Evolutionary conservation across 805 yeast species (phyloP).

Genomic region (Schwanniomyces yamadae): DNA sequence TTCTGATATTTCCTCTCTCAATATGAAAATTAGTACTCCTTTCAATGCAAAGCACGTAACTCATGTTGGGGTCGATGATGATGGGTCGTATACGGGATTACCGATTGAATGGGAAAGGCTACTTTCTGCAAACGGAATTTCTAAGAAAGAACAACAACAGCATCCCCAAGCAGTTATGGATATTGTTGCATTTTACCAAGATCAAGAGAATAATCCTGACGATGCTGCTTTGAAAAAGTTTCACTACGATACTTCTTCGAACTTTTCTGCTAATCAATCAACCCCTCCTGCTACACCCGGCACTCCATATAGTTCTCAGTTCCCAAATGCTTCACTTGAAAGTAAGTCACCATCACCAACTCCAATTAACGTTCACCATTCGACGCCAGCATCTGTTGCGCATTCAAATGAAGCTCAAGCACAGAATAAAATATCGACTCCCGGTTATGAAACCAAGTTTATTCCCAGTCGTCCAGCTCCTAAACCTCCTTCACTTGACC

Average conservation of each 20-base stretch:
- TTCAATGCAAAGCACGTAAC: slow-evolving; percentile 87
- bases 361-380: neutral
- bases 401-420: slow-evolving; percentile 2
- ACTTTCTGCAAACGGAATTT: slow-evolving; percentile 80
- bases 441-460: slow-evolving; percentile 43
- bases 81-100: slow-evolving; percentile 87
- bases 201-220: slow-evolving; percentile 44
- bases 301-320: slow-evolving; percentile 3
- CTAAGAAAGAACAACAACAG: slow-evolving; percentile 82
- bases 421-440: slow-evolving; percentile 22
- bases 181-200: slow-evolving; percentile 82
- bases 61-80: slow-evolving; percentile 87
- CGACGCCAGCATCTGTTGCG: slow-evolving; percentile 1
- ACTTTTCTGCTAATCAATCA: slow-evolving; percentile 22
- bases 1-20: slow-evolving; percentile 18
- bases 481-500: slow-evolving; percentile 43
- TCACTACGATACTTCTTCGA: slow-evolving; percentile 25
- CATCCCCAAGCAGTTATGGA: slow-evolving; percentile 95
- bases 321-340: neutral
- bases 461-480: slow-evolving; percentile 73
- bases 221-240: slow-evolving; percentile 43
- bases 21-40: slow-evolving; percentile 80
- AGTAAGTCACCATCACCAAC: slow-evolving; percentile 5
- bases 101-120: slow-evolving; percentile 92
- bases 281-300: slow-evolving; percentile 22